A percentile compares a stretch with the other conserved stretches of the same genome.
Conservation (phyloP, 495 filamentous ascomycete species). For the Aspergillus funiculosus region DNA sequence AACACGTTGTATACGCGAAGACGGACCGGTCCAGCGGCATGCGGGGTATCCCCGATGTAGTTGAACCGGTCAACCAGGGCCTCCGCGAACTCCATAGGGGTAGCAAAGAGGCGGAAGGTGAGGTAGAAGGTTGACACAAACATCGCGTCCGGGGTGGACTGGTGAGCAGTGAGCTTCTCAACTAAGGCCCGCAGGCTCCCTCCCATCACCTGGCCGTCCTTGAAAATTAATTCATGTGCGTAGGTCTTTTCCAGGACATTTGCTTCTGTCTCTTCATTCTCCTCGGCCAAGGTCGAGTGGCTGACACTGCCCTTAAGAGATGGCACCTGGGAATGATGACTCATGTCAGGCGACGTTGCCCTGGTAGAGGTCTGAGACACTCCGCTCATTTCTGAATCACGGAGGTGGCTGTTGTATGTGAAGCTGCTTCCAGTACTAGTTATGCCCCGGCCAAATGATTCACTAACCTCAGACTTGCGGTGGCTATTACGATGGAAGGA, state of each 20-base stretch:
- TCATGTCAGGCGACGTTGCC: constrained; percentile 79
- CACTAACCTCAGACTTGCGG: constrained; percentile 33
- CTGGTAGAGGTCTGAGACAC: constrained; percentile 79
- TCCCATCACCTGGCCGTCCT: constrained; percentile 90
- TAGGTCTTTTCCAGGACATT: constrained; percentile 78
- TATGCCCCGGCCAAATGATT: constrained; percentile 37
- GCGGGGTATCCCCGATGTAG: constrained; percentile 72
- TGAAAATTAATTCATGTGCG: constrained; percentile 87
- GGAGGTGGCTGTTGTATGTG: constrained; percentile 66
- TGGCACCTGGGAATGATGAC: constrained; percentile 35
- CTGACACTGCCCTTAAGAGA: constrained; percentile 52
- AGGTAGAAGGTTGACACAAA: constrained; percentile 96
- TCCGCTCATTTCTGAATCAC: constrained; percentile 76
- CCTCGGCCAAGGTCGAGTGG: constrained; percentile 62
- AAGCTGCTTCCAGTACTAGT: constrained; percentile 59
- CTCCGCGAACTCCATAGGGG: constrained; percentile 71
- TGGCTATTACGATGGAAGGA: constrained; percentile 26
- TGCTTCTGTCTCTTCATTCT: constrained; percentile 70
- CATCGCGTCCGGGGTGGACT: constrained; percentile 85
- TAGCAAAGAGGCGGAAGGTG: constrained; percentile 92
- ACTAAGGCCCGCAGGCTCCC: constrained; percentile 88
- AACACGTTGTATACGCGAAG: constrained; percentile 93
- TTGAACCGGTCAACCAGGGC: constrained; percentile 85
- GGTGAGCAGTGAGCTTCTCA: constrained; percentile 87
- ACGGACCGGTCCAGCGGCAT: constrained; percentile 71